Percentiles rank a stretch among this genome's conserved stretches.
phyloP scores from a whole-genome alignment of 2,329 filamentous ascomycete genomes.

The Clathrospora elynae region DNA sequence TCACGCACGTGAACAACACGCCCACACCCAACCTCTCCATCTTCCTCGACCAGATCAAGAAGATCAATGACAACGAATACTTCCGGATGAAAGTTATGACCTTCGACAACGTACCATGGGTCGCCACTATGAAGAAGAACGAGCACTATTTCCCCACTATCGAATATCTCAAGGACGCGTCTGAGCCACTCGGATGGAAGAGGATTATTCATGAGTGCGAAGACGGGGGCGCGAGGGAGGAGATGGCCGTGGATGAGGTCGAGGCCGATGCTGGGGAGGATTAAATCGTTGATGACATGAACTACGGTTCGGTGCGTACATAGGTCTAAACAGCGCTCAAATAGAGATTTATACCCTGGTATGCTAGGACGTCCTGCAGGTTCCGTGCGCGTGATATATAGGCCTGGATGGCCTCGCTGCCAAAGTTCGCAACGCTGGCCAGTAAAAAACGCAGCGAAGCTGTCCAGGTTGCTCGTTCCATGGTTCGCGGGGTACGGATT shows the following conservation, averaged over 20 bases:
- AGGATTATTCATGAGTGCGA: conserved; percentile 61
- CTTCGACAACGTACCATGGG: conserved; percentile 97
- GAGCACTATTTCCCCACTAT: conserved; percentile 86
- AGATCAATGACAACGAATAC: conserved; percentile 96
- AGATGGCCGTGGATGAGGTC: conserved; percentile 32
- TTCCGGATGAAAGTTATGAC: conserved; percentile 97
- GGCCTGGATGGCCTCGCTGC: neutral
- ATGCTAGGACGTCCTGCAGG: neutral
- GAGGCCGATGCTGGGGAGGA: conserved; percentile 36
- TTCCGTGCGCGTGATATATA: too few species aligned
- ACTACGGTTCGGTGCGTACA: neutral
- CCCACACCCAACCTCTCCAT: conserved; percentile 79
- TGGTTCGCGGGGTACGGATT: too few species aligned
- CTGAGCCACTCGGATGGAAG: conserved; percentile 61
- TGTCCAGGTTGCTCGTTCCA: too few species aligned
- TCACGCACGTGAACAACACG: conserved; percentile 91
- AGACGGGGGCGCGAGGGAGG: conserved; percentile 43
- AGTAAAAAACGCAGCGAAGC: too few species aligned
- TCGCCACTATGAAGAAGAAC: conserved; percentile 99
- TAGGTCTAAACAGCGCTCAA: too few species aligned
- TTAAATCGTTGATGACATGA: conserved; percentile 4
- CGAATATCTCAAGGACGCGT: conserved; percentile 65
- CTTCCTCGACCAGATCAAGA: conserved; percentile 80
- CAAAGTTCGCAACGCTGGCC: conserved; percentile 1
- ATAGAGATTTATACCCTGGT: too few species aligned